Evolutionary conservation across 2,329 filamentous ascomycete genomes (phyloP).

Genomic region (Cladosporium oxysporum): DNA sequence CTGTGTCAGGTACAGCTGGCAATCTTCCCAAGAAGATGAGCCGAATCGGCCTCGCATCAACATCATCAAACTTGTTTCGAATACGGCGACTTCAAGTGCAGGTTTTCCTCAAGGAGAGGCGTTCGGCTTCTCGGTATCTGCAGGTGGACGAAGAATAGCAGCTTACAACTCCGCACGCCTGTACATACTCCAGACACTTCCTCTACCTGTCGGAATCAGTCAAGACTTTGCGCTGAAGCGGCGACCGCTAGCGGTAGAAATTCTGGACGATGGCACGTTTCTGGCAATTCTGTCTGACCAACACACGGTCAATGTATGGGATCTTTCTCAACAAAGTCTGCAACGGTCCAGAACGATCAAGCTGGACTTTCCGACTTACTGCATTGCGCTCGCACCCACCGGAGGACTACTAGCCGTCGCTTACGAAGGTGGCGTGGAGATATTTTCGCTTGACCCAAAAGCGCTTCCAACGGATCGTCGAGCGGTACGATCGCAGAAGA

Average conservation of each 20-base stretch:
- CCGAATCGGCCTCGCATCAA: constrained; percentile 40
- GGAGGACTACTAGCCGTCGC: constrained; percentile 82
- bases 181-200: constrained; percentile 71
- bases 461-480: constrained; percentile 46
- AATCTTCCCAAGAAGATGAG: constrained; percentile 40
- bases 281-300: constrained; percentile 78
- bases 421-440: constrained; percentile 83
- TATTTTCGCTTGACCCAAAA: constrained; percentile 69
- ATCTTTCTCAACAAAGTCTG: constrained; percentile 59
- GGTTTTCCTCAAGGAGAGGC: constrained; percentile 70
- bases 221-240: constrained; percentile 79
- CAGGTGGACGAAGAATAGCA: constrained; percentile 71
- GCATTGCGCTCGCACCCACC: constrained; percentile 78
- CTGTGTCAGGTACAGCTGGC: constrained; percentile 41
- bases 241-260: constrained; percentile 72
- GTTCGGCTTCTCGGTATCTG: constrained; percentile 80
- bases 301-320: constrained; percentile 82
- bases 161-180: constrained; percentile 85
- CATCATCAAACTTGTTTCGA: constrained; percentile 77
- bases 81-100: constrained; percentile 74
- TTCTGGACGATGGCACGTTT: constrained; percentile 72
- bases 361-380: constrained; percentile 73
- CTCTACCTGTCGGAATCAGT: constrained; percentile 57
- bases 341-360: constrained; percentile 68
- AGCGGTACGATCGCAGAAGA: constrained; percentile 37